Percentiles rank a stretch among this genome's conserved stretches.
Conservation (phyloP, 345 rosid genomes). For the Noccaea caerulescens region DNA sequence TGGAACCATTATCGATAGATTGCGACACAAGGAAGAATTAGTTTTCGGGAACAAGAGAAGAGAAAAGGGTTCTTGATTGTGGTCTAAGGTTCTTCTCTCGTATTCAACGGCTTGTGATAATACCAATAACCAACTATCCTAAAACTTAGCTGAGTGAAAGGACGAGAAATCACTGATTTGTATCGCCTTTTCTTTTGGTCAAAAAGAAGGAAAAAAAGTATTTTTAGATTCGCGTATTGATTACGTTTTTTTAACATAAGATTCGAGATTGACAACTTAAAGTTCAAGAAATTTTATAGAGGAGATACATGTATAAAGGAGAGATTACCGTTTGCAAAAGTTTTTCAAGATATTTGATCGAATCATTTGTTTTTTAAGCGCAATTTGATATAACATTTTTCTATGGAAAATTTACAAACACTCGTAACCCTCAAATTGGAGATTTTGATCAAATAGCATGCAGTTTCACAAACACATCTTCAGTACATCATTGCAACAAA, state of each 20-base stretch:
- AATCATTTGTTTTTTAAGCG: no score
- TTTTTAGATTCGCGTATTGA: constrained; percentile 28
- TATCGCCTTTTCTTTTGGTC: constrained; percentile 20
- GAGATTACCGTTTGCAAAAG: background rate
- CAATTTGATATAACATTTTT: no score
- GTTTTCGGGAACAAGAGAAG: background rate
- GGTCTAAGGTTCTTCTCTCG: constrained; percentile 21
- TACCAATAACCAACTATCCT: constrained; percentile 12
- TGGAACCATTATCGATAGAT: constrained; percentile 43
- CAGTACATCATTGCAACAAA: background rate
- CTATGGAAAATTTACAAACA: no score
- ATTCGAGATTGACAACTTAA: background rate
- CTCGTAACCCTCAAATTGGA: no score
- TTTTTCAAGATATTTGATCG: no score
- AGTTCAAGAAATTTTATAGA: background rate
- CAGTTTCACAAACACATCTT: background rate
- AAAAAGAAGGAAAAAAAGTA: background rate
- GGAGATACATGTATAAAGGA: background rate
- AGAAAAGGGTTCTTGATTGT: constrained; percentile 12
- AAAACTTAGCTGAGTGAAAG: constrained; percentile 14
- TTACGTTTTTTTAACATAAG: no score
- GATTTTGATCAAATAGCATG: background rate
- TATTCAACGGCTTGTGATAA: constrained; percentile 14
- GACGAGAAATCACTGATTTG: constrained; percentile 29
- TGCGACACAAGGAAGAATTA: background rate